These are phyloP conservation scores for Funneliformis mosseae DNA, from an alignment of 192 early-diverging fungal genomes.

Conservation along the genomic window DNA sequence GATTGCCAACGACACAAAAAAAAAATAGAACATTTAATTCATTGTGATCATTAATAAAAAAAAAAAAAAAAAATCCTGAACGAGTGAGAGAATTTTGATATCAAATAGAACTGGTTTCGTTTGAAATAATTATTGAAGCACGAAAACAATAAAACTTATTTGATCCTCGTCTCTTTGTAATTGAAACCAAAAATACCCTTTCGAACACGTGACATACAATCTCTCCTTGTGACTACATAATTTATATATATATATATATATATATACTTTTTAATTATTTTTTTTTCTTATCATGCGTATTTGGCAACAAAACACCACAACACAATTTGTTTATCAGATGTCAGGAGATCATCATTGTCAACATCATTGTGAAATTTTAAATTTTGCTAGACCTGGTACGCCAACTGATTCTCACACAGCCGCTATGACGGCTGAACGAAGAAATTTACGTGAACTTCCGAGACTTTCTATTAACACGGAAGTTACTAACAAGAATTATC, in stretches of 20 bases:
- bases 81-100: background rate
- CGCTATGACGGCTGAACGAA: background rate
- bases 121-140: background rate
- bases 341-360: background rate
- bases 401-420: slow-evolving; percentile 17
- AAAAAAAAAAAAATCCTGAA: background rate
- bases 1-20: too few relatives aligned
- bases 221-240: too few relatives aligned
- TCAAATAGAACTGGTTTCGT: background rate
- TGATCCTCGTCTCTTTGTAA: background rate
- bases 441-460: background rate
- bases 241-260: too few relatives aligned
- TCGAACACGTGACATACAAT: too few relatives aligned
- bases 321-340: background rate
- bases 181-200: too few relatives aligned
- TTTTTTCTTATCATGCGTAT: slow-evolving; percentile 8
- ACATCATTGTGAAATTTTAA: slow-evolving; percentile 28
- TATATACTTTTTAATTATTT: too few relatives aligned
- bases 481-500: background rate
- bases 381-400: slow-evolving; percentile 26
- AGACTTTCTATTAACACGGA: background rate
- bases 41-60: background rate
- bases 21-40: too few relatives aligned
- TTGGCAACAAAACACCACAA: slow-evolving; percentile 16
- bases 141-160: background rate